Base-by-base conservation (phyloP, 139 green algal genomes). In the Pleodorina starrii region DNA sequence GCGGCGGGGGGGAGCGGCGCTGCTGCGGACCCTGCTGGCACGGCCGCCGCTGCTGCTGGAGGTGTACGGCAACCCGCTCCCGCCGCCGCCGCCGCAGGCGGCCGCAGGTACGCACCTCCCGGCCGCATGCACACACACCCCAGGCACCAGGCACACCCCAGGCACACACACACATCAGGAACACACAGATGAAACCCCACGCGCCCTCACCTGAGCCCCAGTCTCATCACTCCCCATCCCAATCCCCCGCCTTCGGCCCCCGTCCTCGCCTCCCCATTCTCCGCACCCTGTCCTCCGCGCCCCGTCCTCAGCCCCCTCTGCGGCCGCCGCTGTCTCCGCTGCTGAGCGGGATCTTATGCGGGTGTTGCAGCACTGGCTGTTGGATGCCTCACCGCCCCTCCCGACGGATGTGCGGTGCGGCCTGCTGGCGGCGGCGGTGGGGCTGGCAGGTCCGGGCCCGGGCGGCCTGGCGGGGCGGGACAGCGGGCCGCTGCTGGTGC, bases 371-470 rank as follows among this genome's bases (percentile, higher is more conserved):
- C 80, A 46, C 29, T 36, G 54, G 40, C 0, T 76, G 59, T 7
- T 60, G 80, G 59, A 60, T 1, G 40, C 17, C 5, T 27, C 7
- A 25, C 42, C 38, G 11, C 25, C 29, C 14, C 38, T 57, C 10
- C 40, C 59, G 1, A 7, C 36, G 11, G 79, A 42, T 1, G 79
- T 85, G 51, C 68, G 71, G 14, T 66, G 43, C 68, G 40, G 51
- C 40, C 48, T 89, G 40, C 40, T 92, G 82, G 40, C 40, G 21
- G 73, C 81, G 10, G 72, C 59, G 42, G 73, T 50, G 51, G 27
- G 21, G n/a, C 82, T 92, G 82, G 74, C 71, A 32, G 80, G 80
- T 0, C 43, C 29, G 77, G 80, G 80, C 0, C 43, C 17, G 51
- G 44, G 32, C 29, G 74, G 74, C 17, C 77, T 91, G 87, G 6